phyloP scores from a whole-genome alignment of 2,329 filamentous ascomycete genomes.

The Trichoderma sp. region DNA sequence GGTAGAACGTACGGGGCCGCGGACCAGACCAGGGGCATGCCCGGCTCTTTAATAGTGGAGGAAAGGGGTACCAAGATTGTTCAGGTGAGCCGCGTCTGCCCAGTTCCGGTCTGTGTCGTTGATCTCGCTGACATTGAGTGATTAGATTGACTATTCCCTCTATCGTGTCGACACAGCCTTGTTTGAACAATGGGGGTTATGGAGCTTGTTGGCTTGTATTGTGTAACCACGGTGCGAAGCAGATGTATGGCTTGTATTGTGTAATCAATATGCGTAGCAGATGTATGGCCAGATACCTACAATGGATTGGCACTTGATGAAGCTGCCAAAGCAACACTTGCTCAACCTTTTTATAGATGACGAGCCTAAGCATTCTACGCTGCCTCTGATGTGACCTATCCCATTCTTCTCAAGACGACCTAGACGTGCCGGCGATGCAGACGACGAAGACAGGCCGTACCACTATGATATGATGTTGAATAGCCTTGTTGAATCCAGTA shows the following conservation, averaged over 20 bases:
- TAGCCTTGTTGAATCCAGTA: too few species aligned
- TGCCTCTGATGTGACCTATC: neutral
- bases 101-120: neutral
- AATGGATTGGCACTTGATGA: too few species aligned
- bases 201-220: neutral
- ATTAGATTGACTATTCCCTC: slow-evolving; percentile 15
- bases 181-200: slow-evolving; percentile 7
- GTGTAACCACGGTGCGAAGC: neutral
- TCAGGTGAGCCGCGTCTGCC: slow-evolving; percentile 27
- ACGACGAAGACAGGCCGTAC: too few species aligned
- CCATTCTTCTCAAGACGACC: too few species aligned
- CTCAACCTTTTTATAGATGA: neutral
- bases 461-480: too few species aligned
- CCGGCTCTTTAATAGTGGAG: slow-evolving; percentile 28
- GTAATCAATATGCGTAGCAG: neutral
- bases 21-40: slow-evolving; percentile 18
- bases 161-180: neutral
- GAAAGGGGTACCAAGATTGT: slow-evolving; percentile 30
- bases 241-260: neutral
- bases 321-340: neutral
- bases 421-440: too few species aligned
- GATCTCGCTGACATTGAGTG: slow-evolving; percentile 12
- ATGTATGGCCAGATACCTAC: neutral
- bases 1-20: slow-evolving; percentile 11
- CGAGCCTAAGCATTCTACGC: neutral